phyloP scores from a whole-genome alignment of 768 basidiomycete species.

The Lepiota brunneoincarnata region DNA sequence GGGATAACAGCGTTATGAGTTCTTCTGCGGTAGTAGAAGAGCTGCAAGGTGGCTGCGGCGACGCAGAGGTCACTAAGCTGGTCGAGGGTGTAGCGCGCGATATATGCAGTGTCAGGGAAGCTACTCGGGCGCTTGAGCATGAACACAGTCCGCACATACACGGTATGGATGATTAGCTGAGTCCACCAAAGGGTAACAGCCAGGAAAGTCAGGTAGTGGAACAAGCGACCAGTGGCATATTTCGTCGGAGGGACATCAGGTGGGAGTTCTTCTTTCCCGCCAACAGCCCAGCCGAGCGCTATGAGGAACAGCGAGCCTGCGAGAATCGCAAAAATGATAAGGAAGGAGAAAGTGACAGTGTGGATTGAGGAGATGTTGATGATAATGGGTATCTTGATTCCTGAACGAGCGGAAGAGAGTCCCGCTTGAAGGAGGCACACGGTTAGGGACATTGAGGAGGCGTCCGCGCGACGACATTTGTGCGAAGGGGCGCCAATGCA shows the following conservation, averaged over 20 bases:
- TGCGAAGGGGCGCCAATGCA: not conserved
- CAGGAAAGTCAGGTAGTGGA: not conserved
- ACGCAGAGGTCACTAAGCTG: not conserved
- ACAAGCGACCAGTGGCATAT: not conserved
- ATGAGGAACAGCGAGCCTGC: not conserved
- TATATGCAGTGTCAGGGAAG: slow-evolving; percentile 1
- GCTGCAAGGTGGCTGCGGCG: not conserved
- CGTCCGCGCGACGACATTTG: not conserved
- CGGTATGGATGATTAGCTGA: slow-evolving; percentile 1
- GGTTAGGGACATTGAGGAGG: not conserved
- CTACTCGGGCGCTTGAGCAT: not conserved
- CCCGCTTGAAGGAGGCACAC: not conserved
- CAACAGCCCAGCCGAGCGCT: not conserved
- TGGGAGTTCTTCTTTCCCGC: not conserved
- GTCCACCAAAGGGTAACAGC: slow-evolving; percentile 1
- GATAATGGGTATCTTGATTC: slow-evolving; percentile 4
- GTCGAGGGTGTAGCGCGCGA: not conserved
- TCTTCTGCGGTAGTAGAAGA: not conserved
- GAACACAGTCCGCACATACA: not conserved
- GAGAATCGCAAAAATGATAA: slow-evolving; percentile 1
- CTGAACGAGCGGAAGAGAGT: not conserved
- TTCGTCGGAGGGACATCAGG: not conserved
- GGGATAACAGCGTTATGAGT: not conserved
- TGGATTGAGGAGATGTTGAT: not conserved
- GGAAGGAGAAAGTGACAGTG: slow-evolving; percentile 2